Base-by-base conservation (phyloP, 768 basidiomycete genomes). In the Termitomyces sp. region DNA sequence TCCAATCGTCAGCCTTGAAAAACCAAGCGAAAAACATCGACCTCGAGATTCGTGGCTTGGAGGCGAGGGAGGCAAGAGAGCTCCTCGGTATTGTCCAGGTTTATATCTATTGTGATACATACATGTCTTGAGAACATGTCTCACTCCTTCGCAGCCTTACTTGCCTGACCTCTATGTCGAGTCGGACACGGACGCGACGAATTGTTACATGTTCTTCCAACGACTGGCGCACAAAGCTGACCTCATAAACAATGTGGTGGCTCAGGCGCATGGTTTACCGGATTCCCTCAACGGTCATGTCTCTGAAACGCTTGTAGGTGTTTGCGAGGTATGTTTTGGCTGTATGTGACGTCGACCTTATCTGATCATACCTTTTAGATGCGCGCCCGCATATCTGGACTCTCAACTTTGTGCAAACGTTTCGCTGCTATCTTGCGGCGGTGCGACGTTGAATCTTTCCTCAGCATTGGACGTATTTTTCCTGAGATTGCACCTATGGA, bases 131-230 rank as follows among this genome's bases (percentile, higher is more conserved):
- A 13, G 51, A 16, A 18, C 36, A 15, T 36, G 42, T 53, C 46
- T 58, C n/a, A 56, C 34, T 33, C 20, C 54, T 56, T 60, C 55
- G n/a, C 13, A 94, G 90, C 91, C 93, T 3, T 98, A 98, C 73
- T 76, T 99, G 8, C 95, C 95, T 1, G 89, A 92, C 69, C 71
- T 93, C 12, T 99, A 97, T 67, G 81, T 92, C 47, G 93, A 98
- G 66, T 85, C 84, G 13, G 97, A 99, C 70, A 84, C 81, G 62
- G 93, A 94, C 63, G 90, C 96, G 0, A 92, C 94, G 4, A 87
- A 82, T 63, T 91, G 91, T 64, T 91, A 96, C 65, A 77, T 98
- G 59, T 92, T 97, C 81, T 97, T 98, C 86, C 88, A 88, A 62
- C 87, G 97, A 9, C 72, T 98, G 64, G 88, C 87, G 0, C 78